These are phyloP conservation scores for Raffaelea deltoideospora DNA, from an alignment of 2,329 filamentous ascomycete species.

Conservation along the genomic window DNA sequence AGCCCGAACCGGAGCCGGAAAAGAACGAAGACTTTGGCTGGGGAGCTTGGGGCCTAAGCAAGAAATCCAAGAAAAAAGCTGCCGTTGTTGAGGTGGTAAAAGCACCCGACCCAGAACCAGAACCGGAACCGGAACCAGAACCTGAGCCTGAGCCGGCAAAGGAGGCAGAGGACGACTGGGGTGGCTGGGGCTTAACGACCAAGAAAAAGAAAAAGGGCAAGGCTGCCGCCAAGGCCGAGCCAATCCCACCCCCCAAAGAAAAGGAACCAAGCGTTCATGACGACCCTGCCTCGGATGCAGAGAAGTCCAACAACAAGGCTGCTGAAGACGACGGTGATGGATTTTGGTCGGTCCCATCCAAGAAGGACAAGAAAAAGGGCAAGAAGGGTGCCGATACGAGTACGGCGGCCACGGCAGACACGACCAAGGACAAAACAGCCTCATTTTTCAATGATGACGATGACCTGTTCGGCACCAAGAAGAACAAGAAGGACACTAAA, in stretches of 20 bases:
- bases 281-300: conserved; percentile 5
- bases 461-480: conserved; percentile 3
- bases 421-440: conserved; percentile 7
- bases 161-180: conserved; percentile 1
- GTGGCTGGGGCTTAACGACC: background rate
- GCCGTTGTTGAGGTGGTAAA: background rate
- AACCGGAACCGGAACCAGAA: conserved; percentile 5
- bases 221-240: conserved; percentile 1
- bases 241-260: conserved; percentile 6
- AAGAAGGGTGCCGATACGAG: too few relatives aligned
- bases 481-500: conserved; percentile 6
- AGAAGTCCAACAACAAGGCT: conserved; percentile 4
- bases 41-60: conserved; percentile 27
- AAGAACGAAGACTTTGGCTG: conserved; percentile 17
- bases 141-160: conserved; percentile 6
- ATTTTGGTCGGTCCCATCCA: conserved; percentile 17
- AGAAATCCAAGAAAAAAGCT: conserved; percentile 27
- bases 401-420: too few relatives aligned
- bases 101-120: conserved; percentile 1
- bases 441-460: conserved; percentile 5
- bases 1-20: conserved; percentile 1
- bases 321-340: background rate
- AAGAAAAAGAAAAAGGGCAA: conserved; percentile 15
- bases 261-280: too few relatives aligned
- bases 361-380: conserved; percentile 23